These are phyloP conservation scores for Leptosphaerulina australis DNA, from an alignment of 2,329 filamentous ascomycete species.

Conservation along the genomic window DNA sequence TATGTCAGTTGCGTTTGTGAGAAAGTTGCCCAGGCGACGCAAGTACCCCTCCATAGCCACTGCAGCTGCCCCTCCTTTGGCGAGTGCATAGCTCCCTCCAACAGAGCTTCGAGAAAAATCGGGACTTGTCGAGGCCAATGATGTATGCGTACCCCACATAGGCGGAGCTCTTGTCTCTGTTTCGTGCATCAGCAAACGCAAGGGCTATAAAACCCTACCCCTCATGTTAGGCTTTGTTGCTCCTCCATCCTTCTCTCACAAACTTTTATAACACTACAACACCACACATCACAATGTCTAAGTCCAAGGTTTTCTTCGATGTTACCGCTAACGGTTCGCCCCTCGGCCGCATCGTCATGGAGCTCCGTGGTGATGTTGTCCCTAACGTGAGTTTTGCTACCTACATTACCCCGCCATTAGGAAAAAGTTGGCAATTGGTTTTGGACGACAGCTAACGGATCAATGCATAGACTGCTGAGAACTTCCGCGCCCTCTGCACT, in stretches of 20 bases:
- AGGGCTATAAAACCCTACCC: slow-evolving; percentile 19
- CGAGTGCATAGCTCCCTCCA: slow-evolving; percentile 15
- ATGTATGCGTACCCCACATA: slow-evolving; percentile 15
- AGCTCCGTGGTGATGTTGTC: slow-evolving; percentile 69
- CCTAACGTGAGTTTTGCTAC: slow-evolving; percentile 59
- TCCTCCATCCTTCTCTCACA: slow-evolving; percentile 19
- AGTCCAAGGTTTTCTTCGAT: slow-evolving; percentile 88
- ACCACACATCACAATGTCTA: slow-evolving; percentile 34
- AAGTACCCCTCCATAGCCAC: slow-evolving; percentile 9
- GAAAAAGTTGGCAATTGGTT: slow-evolving; percentile 14
- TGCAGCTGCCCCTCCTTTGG: slow-evolving; percentile 23
- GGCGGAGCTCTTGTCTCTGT: slow-evolving; percentile 17
- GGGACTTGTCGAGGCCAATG: slow-evolving; percentile 10
- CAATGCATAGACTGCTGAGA: slow-evolving; percentile 75
- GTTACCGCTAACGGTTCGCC: slow-evolving; percentile 76
- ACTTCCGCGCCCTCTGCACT: slow-evolving; percentile 92
- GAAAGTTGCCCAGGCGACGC: slow-evolving; percentile 8
- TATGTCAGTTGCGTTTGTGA: not conserved
- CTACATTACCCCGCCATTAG: slow-evolving; percentile 28
- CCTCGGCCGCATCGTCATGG: slow-evolving; percentile 81
- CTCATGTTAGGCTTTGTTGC: slow-evolving; percentile 13
- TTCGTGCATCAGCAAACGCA: slow-evolving; percentile 20
- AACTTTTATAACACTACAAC: slow-evolving; percentile 19
- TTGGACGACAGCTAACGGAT: slow-evolving; percentile 17
- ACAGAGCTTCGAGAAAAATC: slow-evolving; percentile 19